A percentile compares a stretch with the other conserved stretches of the same genome.
Conservation (phyloP, 257 asterid genomes). For the Capsicum rhomboideum region DNA sequence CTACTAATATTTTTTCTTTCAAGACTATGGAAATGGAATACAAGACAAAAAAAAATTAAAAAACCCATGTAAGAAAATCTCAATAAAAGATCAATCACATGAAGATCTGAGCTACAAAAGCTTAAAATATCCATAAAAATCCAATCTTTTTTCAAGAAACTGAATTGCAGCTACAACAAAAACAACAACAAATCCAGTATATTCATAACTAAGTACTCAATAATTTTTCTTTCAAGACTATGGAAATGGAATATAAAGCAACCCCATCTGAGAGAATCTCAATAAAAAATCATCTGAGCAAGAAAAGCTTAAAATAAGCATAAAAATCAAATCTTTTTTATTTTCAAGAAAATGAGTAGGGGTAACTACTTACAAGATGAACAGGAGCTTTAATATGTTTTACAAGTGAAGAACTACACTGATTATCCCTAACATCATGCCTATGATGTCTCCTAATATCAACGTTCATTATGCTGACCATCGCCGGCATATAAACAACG, state of each 20-base stretch:
- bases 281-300: no score
- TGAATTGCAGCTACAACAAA: not conserved
- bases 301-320: not conserved
- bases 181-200: no score
- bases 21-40: no score
- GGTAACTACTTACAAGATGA: slow-evolving; percentile 4
- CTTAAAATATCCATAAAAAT: not conserved
- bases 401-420: slow-evolving; percentile 9
- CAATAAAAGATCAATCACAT: no score
- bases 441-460: slow-evolving; percentile 7
- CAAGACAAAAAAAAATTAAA: no score
- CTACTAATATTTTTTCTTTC: no score
- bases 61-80: no score
- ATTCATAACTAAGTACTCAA: no score
- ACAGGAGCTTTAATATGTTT: slow-evolving; percentile 18
- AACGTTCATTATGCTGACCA: slow-evolving; percentile 15
- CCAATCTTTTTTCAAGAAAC: not conserved
- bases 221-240: no score
- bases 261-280: no score
- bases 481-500: not conserved
- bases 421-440: slow-evolving; percentile 1
- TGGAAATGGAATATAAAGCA: no score
- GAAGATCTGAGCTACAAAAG: no score
- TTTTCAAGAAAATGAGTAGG: not conserved
- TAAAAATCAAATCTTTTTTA: not conserved